Evolutionary conservation across 2,329 filamentous ascomycete species (phyloP).

Genomic region (Fusarium pseudoanthophilum): DNA sequence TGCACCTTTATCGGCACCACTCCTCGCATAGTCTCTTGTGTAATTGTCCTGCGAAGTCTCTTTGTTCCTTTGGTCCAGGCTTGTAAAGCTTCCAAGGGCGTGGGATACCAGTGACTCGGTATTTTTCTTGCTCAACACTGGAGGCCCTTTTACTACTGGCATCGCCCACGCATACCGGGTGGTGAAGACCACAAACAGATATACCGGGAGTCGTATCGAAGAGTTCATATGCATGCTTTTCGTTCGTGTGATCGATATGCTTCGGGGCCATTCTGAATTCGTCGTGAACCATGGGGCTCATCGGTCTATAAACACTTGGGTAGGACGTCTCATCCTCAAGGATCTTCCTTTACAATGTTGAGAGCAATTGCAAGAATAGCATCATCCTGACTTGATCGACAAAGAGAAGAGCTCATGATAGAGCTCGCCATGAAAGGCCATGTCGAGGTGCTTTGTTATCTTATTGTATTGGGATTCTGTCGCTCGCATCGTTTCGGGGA

Average conservation of each 20-base stretch:
- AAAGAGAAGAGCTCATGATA: constrained; percentile 15
- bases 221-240: background rate
- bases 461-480: background rate
- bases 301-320: constrained; percentile 8
- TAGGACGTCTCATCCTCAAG: background rate
- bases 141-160: background rate
- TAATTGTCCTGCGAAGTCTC: background rate
- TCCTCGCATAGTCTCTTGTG: background rate
- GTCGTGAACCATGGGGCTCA: background rate
- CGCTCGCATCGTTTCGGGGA: background rate
- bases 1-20: constrained; percentile 14
- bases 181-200: constrained; percentile 5
- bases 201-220: constrained; percentile 8
- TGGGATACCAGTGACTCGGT: constrained; percentile 4
- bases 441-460: constrained; percentile 9
- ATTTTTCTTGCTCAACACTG: constrained; percentile 1
- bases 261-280: constrained; percentile 4
- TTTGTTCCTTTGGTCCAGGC: background rate
- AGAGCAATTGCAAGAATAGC: constrained; percentile 20
- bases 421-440: background rate
- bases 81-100: background rate
- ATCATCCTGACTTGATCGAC: constrained; percentile 7
- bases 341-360: background rate
- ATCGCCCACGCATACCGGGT: constrained; percentile 13
- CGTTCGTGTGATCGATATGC: constrained; percentile 11